phyloP scores from a whole-genome alignment of 1,284 basidiomycete genomes.

The Spongispora temasekensis region DNA sequence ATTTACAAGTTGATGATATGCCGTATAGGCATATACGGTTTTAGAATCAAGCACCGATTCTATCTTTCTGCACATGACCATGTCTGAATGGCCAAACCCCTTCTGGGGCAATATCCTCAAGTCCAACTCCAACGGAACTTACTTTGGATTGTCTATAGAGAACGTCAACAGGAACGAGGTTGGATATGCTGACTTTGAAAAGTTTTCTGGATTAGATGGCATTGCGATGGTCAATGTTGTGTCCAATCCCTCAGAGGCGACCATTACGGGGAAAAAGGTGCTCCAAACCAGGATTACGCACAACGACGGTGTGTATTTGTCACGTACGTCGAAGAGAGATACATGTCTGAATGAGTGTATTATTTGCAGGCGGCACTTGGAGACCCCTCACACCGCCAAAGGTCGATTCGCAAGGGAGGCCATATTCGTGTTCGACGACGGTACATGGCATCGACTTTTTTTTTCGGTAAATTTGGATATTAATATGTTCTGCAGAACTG shows the following conservation, averaged over 20 bases:
- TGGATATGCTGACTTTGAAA: conserved; percentile 98
- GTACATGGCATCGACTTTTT: conserved; percentile 40
- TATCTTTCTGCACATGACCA: conserved; percentile 95
- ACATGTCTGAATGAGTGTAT: background rate
- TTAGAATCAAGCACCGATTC: conserved; percentile 93
- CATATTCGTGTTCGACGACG: conserved; percentile 74
- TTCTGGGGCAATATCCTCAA: conserved; percentile 95
- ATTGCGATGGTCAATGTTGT: conserved; percentile 95
- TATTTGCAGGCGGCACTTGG: conserved; percentile 80
- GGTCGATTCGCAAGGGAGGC: conserved; percentile 74
- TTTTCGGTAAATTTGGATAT: background rate
- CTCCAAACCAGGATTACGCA: conserved; percentile 91
- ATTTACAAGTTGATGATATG: conserved; percentile 1
- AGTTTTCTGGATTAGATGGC: conserved; percentile 94
- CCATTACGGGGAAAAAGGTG: conserved; percentile 72
- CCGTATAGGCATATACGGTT: conserved; percentile 81
- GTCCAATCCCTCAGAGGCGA: conserved; percentile 77
- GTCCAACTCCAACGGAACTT: conserved; percentile 98
- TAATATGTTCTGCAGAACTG: conserved; percentile 63
- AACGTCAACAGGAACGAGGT: conserved; percentile 86
- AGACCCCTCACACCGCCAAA: conserved; percentile 77
- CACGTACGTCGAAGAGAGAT: background rate
- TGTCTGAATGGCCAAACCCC: conserved; percentile 70
- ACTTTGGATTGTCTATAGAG: conserved; percentile 85
- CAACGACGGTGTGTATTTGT: conserved; percentile 76